Evolutionary conservation across 2,329 filamentous ascomycete species (phyloP).

Genomic region (Exophiala calicioides): DNA sequence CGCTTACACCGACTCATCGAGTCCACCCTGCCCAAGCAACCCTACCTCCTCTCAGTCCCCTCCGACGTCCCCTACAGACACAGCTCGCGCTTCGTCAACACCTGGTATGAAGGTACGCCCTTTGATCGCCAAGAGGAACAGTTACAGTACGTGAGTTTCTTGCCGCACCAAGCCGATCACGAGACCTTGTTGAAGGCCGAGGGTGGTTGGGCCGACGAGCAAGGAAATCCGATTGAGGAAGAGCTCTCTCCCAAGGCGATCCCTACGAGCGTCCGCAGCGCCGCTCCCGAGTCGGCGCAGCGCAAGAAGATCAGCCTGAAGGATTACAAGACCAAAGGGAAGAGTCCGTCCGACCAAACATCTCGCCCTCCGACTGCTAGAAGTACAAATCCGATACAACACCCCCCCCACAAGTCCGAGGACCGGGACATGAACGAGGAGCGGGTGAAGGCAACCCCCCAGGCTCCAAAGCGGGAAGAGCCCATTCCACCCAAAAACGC

Average conservation of each 20-base stretch:
- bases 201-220: constrained; percentile 56
- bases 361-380: constrained; percentile 3
- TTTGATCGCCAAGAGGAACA: constrained; percentile 59
- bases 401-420: not conserved
- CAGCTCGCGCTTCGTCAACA: constrained; percentile 44
- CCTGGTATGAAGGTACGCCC: constrained; percentile 53
- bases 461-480: constrained; percentile 8
- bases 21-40: constrained; percentile 45
- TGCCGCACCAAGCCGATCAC: constrained; percentile 59
- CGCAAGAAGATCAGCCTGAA: constrained; percentile 65
- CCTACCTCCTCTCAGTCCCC: constrained; percentile 50
- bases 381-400: constrained; percentile 1
- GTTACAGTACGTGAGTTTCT: constrained; percentile 64
- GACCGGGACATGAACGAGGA: not conserved
- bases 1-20: constrained; percentile 44
- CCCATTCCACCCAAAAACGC: not conserved
- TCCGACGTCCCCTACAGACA: constrained; percentile 49
- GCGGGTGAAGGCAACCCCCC: not conserved
- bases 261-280: constrained; percentile 41
- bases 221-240: constrained; percentile 46
- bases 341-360: constrained; percentile 32
- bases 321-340: constrained; percentile 61
- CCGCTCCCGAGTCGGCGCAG: constrained; percentile 40
- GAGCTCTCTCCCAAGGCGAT: constrained; percentile 40
- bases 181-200: constrained; percentile 51